These are phyloP conservation scores for Peltaster fructicola DNA, from an alignment of 2,329 filamentous ascomycete genomes.

Conservation along the genomic window DNA sequence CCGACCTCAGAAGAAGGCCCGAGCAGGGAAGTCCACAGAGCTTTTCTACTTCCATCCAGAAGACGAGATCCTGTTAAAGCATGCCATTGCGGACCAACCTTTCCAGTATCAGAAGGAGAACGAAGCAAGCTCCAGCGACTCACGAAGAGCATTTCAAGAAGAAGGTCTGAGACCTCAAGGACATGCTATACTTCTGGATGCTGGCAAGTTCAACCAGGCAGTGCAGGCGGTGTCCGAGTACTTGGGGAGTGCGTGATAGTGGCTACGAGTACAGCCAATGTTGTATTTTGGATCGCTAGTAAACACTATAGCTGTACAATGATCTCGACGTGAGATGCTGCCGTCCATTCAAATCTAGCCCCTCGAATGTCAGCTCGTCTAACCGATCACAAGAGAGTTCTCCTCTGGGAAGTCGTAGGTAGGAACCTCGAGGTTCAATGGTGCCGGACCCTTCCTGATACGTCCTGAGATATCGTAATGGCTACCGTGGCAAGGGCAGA, in stretches of 20 bases:
- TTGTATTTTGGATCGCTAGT: no score
- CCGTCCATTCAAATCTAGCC: no score
- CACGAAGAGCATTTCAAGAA: conserved; percentile 88
- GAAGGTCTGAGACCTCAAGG: conserved; percentile 72
- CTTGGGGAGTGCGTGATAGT: conserved; percentile 33
- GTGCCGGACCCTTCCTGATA: conserved; percentile 91
- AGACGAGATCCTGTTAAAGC: conserved; percentile 70
- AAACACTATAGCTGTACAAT: no score
- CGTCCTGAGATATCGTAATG: conserved; percentile 99
- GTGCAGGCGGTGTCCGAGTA: conserved; percentile 63
- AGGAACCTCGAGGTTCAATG: conserved; percentile 92
- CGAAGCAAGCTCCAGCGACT: conserved; percentile 67
- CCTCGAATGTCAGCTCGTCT: conserved; percentile 21
- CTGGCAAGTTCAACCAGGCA: conserved; percentile 53
- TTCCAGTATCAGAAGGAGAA: conserved; percentile 64
- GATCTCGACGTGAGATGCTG: no score
- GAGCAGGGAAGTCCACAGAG: conserved; percentile 32
- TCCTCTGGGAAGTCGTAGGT: conserved; percentile 86
- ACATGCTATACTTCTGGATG: conserved; percentile 75
- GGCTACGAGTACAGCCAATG: no score
- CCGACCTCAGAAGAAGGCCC: conserved; percentile 48
- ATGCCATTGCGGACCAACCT: conserved; percentile 50
- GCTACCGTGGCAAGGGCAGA: conserved; percentile 99
- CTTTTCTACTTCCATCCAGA: conserved; percentile 90
- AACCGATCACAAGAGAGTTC: conserved; percentile 81